Base-by-base conservation (phyloP, 2,329 filamentous ascomycete genomes). In the Aureobasidium sp. region DNA sequence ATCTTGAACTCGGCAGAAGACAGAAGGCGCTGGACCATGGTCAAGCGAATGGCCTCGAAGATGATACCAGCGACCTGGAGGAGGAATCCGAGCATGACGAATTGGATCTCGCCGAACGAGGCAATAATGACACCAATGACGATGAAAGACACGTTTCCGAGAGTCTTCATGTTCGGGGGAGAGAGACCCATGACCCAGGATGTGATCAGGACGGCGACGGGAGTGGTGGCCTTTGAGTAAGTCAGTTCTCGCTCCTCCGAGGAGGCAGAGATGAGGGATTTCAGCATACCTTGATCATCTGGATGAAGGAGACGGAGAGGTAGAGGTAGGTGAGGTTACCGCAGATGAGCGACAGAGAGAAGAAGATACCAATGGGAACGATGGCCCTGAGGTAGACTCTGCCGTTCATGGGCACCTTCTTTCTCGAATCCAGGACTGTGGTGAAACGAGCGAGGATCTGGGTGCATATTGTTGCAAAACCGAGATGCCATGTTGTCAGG, bases 321-420 rank as follows among this genome's bases (percentile, higher is more conserved):
- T 96, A 96, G 60, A 96, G 84, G 73, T 97, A 97, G 68, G 93
- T 91, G 76, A 95, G 77, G 79, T 97, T 97, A 71, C 92, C 91
- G 76, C 91, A 96, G 73, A 97, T 96, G 79, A 97, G 82, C 76
- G 88, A 94, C 79, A 96, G 79, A 73, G 89, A 94, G 85, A 96
- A 97, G 79, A 96, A 95, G 72, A 96, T 77, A 66, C 93, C 93
- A 69, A 97, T 96, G 60, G 93, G 93, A 38, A 96, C 87, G 67
- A 97, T 96, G 46, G 92, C 91, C 67, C 91, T 87, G 63, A 97
- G 79, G 75, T 97, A 97, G 69, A 96, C 87, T 65, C 87, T 87
- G 67, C 90, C 90, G 29, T 90, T 97, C 93, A 99, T 97, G 79
- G 95, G 95, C 63, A 97, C 91, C 45, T 87, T 89, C 79, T 96